A percentile compares a stretch with the other conserved stretches of the same genome.
Conservation (phyloP, 176 grass and related monocot species). For the Triticum aestivum region IWGSC_CS_RefSeq_v2.1 NC_057794.1:123893529-123894028, state of each 20-base stretch:
- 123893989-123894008: neutral
- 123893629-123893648: neutral
- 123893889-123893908: constrained; percentile 21
- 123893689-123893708: neutral
- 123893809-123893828: no score
- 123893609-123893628: neutral
- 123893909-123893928: neutral
- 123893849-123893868: no score
- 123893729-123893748: neutral
- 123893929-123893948: neutral
- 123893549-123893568: constrained; percentile 13
- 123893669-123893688: neutral
- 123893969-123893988: neutral
- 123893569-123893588: neutral
- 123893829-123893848: no score
- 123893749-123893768: neutral
- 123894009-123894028: neutral
- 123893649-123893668: neutral
- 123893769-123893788: no score
- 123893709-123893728: neutral
- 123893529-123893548: neutral
- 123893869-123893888: no score
- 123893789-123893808: no score
- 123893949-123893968: neutral
- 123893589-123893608: neutral